Evolutionary conservation across 305 asterid species (phyloP).

Genomic region (Fraxinus ornus): DNA sequence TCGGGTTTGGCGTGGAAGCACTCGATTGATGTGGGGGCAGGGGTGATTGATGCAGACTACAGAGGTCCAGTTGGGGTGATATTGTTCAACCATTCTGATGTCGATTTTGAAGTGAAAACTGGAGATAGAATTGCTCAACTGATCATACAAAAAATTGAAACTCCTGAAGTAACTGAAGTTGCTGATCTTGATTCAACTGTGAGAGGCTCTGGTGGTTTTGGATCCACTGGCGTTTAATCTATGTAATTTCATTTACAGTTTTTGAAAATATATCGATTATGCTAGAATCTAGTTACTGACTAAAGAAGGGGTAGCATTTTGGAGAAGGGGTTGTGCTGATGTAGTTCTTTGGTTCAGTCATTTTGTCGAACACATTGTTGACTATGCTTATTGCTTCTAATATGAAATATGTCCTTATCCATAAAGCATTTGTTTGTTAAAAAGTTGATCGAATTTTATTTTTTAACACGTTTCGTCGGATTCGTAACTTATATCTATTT

Average conservation of each 20-base stretch:
- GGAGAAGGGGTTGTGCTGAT: background rate
- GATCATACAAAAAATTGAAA: conserved; percentile 50
- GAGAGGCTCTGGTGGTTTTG: conserved; percentile 70
- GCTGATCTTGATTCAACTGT: conserved; percentile 66
- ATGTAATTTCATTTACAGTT: background rate
- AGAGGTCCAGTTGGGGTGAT: too few relatives aligned
- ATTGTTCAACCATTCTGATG: conserved; percentile 38
- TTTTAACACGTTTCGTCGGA: too few relatives aligned
- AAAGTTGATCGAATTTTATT: background rate
- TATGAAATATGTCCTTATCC: background rate
- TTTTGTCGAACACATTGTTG: background rate
- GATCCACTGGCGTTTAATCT: conserved; percentile 61
- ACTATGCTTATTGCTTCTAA: background rate
- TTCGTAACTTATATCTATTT: too few relatives aligned
- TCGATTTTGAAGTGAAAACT: conserved; percentile 53
- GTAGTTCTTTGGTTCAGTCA: background rate
- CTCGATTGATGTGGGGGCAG: too few relatives aligned
- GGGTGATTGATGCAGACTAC: too few relatives aligned
- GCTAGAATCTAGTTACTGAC: background rate
- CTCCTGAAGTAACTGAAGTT: conserved; percentile 55
- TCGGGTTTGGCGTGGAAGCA: too few relatives aligned
- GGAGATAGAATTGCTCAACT: conserved; percentile 71
- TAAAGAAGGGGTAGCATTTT: background rate
- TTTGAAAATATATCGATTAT: background rate
- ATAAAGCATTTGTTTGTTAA: background rate